phyloP scores from a whole-genome alignment of 1,139 yeast genomes.

The Zygoascus meyerae region DNA sequence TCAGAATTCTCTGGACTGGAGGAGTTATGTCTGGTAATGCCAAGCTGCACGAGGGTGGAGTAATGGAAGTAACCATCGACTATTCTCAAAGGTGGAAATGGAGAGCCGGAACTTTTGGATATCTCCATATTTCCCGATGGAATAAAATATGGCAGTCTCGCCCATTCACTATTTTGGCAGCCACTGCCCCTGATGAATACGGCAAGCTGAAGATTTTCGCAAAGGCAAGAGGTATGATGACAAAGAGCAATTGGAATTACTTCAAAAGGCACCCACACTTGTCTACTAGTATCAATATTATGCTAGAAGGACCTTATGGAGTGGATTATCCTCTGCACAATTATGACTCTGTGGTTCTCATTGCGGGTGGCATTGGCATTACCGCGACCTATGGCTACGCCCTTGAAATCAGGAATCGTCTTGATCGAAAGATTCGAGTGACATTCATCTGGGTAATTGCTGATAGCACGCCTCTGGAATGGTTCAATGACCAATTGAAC shows the following conservation, averaged over 20 bases:
- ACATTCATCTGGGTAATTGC: slow-evolving; percentile 16
- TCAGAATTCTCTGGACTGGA: slow-evolving; percentile 37
- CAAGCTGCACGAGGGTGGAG: slow-evolving; percentile 25
- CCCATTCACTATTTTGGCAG: slow-evolving; percentile 52
- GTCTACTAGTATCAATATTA: slow-evolving; percentile 19
- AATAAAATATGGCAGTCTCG: slow-evolving; percentile 51
- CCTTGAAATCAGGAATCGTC: slow-evolving; percentile 15
- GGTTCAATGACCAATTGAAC: slow-evolving; percentile 15
- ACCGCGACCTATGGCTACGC: slow-evolving; percentile 40
- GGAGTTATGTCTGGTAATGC: slow-evolving; percentile 28
- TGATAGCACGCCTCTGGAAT: slow-evolving; percentile 12
- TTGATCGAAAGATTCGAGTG: slow-evolving; percentile 9
- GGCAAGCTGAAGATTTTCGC: slow-evolving; percentile 12
- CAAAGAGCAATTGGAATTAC: slow-evolving; percentile 13
- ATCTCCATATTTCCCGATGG: slow-evolving; percentile 44
- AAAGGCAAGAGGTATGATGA: slow-evolving; percentile 8
- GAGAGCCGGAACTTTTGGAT: slow-evolving; percentile 55
- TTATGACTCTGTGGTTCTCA: slow-evolving; percentile 45
- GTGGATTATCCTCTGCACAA: slow-evolving; percentile 40
- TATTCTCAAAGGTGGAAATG: slow-evolving; percentile 36
- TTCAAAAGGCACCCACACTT: slow-evolving; percentile 16
- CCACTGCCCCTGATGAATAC: slow-evolving; percentile 9
- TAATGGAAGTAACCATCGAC: slow-evolving; percentile 27
- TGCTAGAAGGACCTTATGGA: slow-evolving; percentile 56
- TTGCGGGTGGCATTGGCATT: slow-evolving; percentile 65